Base-by-base conservation (phyloP, 2,329 filamentous ascomycete species). In the Kalaharituber pfeilii region DNA sequence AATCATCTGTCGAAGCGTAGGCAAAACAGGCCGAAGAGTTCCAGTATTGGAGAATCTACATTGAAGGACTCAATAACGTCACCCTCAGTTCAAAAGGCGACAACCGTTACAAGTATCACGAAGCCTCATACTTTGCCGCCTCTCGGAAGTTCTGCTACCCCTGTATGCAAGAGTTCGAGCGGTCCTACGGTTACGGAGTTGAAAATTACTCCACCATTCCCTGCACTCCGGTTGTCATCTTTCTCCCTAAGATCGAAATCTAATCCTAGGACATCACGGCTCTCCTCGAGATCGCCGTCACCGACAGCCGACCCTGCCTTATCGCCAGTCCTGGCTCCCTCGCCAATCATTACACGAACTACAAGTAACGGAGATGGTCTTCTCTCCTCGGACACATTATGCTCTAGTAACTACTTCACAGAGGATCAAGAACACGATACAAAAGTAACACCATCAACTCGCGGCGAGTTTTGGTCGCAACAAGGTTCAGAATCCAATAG, bases 191-290 rank as follows among this genome's bases (percentile, higher is more conserved):
- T 47, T 11, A 22, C 42, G 25, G 42, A 47, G 42, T 22, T 47
- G 42, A 47, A 47, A 25, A 47, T 47, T 47, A 47, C 42, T 4
- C 42, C n/a, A 25, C 42, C 42, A 47, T 47, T 47, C n/a, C 42
- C 42, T 47, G 6, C 42, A 13, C 42, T 47, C 24, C 18, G 22
- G 42, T 6, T 47, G n/a, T 47, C 42, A 13, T 47, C 42, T 20
- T 22, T 47, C 42, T 47, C 42, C n/a, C 22, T 47, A 25, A 15
- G 42, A 22, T 47, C 42, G 11, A 47, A 47, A 22, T 47, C 42
- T 15, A 47, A 47, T 25, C 42, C 42, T 22, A 47, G 42, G 6
- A 22, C 42, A 20, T 47, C 42, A 11, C 18, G 42, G 24, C n/a
- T 20, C 25, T 20, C 18, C 42, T 47, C 42, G 13, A 47, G 42